These are phyloP conservation scores for Strobilomyces confusus DNA, from an alignment of 768 basidiomycete species.

Conservation along the genomic window DNA sequence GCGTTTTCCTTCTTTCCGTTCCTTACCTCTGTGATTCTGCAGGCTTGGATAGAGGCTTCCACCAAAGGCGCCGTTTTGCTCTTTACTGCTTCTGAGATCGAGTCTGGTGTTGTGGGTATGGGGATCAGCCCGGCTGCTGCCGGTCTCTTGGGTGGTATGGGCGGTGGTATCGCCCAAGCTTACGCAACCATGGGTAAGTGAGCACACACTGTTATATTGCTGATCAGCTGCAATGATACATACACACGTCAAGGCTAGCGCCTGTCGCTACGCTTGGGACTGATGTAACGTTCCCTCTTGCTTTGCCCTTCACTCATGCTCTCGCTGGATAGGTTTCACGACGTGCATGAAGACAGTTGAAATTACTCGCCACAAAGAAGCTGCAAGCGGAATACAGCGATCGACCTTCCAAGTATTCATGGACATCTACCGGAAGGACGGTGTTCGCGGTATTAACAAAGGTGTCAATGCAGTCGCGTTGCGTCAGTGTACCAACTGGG, in stretches of 20 bases:
- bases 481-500: slow-evolving; percentile 92
- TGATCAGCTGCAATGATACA: slow-evolving; percentile 15
- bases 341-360: slow-evolving; percentile 99
- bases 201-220: slow-evolving; percentile 2
- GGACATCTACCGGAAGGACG: slow-evolving; percentile 92
- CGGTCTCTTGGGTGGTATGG: slow-evolving; percentile 95
- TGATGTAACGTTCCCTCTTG: not conserved
- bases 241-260: slow-evolving; percentile 17
- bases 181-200: slow-evolving; percentile 99
- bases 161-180: slow-evolving; percentile 94
- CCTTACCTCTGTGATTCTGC: not conserved
- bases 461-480: slow-evolving; percentile 95
- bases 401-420: slow-evolving; percentile 93
- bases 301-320: slow-evolving; percentile 7
- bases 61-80: slow-evolving; percentile 96
- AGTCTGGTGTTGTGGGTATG: slow-evolving; percentile 56
- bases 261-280: slow-evolving; percentile 15
- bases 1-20: not conserved
- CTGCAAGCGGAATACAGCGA: slow-evolving; percentile 76
- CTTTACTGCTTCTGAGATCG: slow-evolving; percentile 95
- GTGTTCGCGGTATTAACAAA: slow-evolving; percentile 96
- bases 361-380: slow-evolving; percentile 94
- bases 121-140: slow-evolving; percentile 78
- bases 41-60: slow-evolving; percentile 99
- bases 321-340: slow-evolving; percentile 70